Evolutionary conservation across 305 asterid genomes (phyloP), one percentile per base, ranked within the genome.

Genomic region (Fraxinus sp.): DNA sequence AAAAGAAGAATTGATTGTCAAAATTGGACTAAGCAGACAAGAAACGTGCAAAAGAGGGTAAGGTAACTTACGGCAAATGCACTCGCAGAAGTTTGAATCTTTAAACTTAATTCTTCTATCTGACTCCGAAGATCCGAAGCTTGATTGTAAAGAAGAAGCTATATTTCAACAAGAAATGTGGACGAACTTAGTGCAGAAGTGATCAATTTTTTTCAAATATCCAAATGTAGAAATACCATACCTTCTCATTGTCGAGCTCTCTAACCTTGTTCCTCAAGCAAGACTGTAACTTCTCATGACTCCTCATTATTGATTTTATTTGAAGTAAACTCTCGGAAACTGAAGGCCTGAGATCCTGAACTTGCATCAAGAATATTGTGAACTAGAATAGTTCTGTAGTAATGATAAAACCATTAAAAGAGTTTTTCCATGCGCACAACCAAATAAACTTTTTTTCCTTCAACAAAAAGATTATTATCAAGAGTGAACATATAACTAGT

Each of bases 221-320:
- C 33, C 83, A 76, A 79, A 74, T 62, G 79, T 73, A 82, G 41
- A 76, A 80, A 76, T 78, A 64, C 3, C 81, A 49, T 84, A 94
- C 99, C 97, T 94, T 94, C 88, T 92, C 99, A 84, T 84, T 83
- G 90, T 91, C 92, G 78, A 93, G 97, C 82, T 84, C 87, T 79
- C 82, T 77, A 85, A 94, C 79, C 85, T 90, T 91, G 82, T 75
- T 85, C 88, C 86, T 88, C 85, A 90, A 83, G 87, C 83, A 87
- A 83, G 90, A 91, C n/a, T 87, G 87, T 81, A 93, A 62, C 87
- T 87, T 89, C 89, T 90, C 88, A 79, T 89, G 87, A 85, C 86
- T 82, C 84, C 81, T 86, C 84, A 83, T 80, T 41, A 89, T 55
- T 13, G 90, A 85, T 81, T 89, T 91, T 70, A 90, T 82, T 80